These are phyloP conservation scores for Tulasnella sp. DNA, from an alignment of 768 basidiomycete genomes.

Conservation along the genomic window DNA sequence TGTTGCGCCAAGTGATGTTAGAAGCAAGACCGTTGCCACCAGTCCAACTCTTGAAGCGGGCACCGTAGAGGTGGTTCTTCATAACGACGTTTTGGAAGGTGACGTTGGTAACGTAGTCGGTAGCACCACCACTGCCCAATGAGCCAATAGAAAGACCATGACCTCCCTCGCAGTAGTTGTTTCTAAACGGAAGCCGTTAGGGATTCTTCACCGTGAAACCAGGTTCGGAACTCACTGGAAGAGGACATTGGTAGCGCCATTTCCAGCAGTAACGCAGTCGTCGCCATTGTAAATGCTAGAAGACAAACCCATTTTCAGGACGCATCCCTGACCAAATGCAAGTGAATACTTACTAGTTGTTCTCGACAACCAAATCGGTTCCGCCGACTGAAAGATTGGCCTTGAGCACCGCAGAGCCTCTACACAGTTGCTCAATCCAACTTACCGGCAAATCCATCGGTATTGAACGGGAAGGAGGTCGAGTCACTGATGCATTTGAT, in stretches of 20 bases:
- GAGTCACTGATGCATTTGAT: constrained; percentile 27
- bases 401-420: constrained; percentile 32
- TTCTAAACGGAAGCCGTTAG: constrained; percentile 20
- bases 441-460: constrained; percentile 32
- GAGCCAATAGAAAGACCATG: constrained; percentile 46
- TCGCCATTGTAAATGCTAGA: constrained; percentile 35
- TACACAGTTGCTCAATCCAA: constrained; percentile 14
- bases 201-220: not conserved
- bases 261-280: constrained; percentile 43
- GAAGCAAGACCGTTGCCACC: constrained; percentile 43
- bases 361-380: constrained; percentile 1
- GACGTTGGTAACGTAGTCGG: constrained; percentile 40
- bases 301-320: not conserved
- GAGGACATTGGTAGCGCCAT: constrained; percentile 40
- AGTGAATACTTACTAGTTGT: not conserved
- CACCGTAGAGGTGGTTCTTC: constrained; percentile 43
- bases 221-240: constrained; percentile 26
- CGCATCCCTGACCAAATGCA: not conserved
- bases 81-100: constrained; percentile 44
- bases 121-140: constrained; percentile 37
- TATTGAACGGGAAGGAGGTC: constrained; percentile 40
- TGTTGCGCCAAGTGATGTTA: constrained; percentile 44
- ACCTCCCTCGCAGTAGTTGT: constrained; percentile 41
- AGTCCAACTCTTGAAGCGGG: constrained; percentile 44
- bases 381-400: constrained; percentile 22